Conservation (phyloP, 73 alveolate genomes). For the Paramecium biaurelia region DNA sequence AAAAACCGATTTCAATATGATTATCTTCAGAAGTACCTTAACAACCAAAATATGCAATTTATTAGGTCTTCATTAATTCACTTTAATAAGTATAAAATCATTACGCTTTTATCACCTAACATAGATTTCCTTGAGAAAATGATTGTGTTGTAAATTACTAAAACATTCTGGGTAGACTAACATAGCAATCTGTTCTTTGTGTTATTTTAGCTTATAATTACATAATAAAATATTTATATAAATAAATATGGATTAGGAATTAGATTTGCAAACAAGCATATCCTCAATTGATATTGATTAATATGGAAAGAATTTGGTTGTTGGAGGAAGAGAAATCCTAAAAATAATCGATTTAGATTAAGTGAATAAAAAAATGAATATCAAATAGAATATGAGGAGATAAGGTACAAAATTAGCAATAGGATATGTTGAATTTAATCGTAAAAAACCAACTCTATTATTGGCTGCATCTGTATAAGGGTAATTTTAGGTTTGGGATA, state of each 20-base stretch:
- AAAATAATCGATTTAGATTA: conserved; percentile 24
- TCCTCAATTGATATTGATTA: not conserved
- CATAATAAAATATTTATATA: not conserved
- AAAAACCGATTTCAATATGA: not conserved
- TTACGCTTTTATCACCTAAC: not conserved
- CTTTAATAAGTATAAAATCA: not conserved
- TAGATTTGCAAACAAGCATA: conserved; percentile 1
- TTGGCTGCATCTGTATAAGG: conserved; percentile 37
- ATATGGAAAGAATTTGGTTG: not conserved
- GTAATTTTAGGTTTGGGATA: not conserved
- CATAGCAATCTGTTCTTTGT: conserved; percentile 35
- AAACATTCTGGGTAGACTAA: not conserved
- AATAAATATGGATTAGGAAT: not conserved
- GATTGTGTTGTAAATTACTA: not conserved
- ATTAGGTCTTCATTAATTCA: not conserved
- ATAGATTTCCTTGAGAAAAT: not conserved
- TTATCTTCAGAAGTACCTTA: not conserved
- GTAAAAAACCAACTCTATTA: not conserved
- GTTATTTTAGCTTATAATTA: not conserved
- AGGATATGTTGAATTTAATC: conserved; percentile 44
- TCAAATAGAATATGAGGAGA: conserved; percentile 13
- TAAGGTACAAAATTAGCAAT: not conserved
- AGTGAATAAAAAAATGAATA: not conserved
- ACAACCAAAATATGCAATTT: not conserved
- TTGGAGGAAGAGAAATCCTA: not conserved